Evolutionary conservation across 78 protist genomes (phyloP), one percentile per base, ranked within the genome.

Genomic region (Dictyostelium intermedium): DNA sequence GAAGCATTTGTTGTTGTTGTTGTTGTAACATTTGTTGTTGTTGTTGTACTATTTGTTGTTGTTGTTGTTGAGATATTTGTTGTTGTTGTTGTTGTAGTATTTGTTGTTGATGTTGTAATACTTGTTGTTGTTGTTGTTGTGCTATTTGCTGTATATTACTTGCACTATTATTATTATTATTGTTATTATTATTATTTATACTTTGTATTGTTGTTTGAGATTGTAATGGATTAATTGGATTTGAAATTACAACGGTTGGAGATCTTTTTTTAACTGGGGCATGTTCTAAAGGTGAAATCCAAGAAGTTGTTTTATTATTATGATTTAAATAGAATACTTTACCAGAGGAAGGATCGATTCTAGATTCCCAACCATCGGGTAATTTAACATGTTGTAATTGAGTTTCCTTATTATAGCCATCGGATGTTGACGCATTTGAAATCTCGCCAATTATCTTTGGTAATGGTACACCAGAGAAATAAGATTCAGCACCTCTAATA

Each of bases 341-440:
- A 56, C 66, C 66, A 56, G 66, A 56, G 9, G 20, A 8, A 8
- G 8, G 27, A 34, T 96, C 95, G 0, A 30, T 3, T 25, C 93
- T 92, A 14, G 43, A 8, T 47, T 96, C 98, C 97, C 97, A 93
- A 8, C 96, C 97, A 1, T 41, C 35, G 13, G 97, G 97, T 27
- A 95, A 63, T 63, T 87, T 70, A 25, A 78, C 82, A 35, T 32
- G 96, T 37, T n/a, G 72, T 43, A 32, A 7, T 35, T 60, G 37
- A 41, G 60, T 18, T 35, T 53, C 34, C 18, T 20, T 27, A 45
- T 1, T 61, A 3, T 61, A 27, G 10, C 73, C 81, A 27, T 25
- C 9, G 3, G 80, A 9, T 8, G 30, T 30, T 2, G 43, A 43
- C 13, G 39, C 27, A 34, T 72, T 27, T 3, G 82, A 30, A 16